Evolutionary conservation across 495 filamentous ascomycete species (phyloP).

Genomic region (Cryomyces minteri): DNA sequence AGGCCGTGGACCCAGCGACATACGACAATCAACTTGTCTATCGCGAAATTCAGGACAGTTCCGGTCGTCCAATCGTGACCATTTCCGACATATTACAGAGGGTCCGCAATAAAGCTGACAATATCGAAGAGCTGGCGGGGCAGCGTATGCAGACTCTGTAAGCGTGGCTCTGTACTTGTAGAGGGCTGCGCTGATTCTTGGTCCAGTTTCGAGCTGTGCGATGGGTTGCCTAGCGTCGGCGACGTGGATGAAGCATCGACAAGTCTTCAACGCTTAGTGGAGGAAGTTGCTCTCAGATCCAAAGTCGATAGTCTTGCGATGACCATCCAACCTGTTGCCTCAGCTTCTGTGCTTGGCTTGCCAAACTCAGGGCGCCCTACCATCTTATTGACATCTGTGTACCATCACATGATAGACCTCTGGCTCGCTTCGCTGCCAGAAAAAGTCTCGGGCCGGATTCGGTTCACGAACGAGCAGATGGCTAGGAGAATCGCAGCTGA

Average conservation of each 20-base stretch:
- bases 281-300: not conserved
- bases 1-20: too few relatives aligned
- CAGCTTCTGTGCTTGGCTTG: not conserved
- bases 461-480: conserved; percentile 5
- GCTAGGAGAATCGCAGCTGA: conserved; percentile 11
- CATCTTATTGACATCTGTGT: conserved; percentile 2
- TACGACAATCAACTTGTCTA: too few relatives aligned
- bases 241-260: conserved; percentile 8
- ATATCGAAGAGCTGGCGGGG: too few relatives aligned
- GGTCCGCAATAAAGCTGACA: too few relatives aligned
- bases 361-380: not conserved
- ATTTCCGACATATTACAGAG: too few relatives aligned
- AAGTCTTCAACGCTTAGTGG: conserved; percentile 1
- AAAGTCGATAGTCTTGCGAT: not conserved
- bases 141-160: too few relatives aligned
- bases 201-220: not conserved
- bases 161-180: too few relatives aligned
- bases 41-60: too few relatives aligned
- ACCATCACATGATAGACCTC: conserved; percentile 6
- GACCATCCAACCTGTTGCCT: not conserved
- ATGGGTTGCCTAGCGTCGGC: not conserved
- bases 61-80: too few relatives aligned
- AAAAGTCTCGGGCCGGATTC: conserved; percentile 3
- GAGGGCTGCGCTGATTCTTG: too few relatives aligned
- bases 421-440: conserved; percentile 9